Evolutionary conservation across 305 asterid species (phyloP).

Genomic region (Lippia alba): DNA sequence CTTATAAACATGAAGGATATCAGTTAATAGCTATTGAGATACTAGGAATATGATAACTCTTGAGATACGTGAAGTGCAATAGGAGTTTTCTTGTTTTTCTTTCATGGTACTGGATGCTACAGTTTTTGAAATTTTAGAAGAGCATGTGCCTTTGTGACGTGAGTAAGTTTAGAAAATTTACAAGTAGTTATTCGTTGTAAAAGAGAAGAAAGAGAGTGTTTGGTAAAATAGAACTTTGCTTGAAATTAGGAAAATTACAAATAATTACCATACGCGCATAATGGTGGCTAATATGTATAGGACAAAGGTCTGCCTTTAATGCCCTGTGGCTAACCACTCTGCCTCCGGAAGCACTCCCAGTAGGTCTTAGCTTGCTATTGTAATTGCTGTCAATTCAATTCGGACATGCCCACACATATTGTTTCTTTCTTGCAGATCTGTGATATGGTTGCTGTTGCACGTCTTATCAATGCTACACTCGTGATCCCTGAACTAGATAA

Average conservation of each 20-base stretch:
- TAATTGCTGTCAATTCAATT: slow-evolving; percentile 3
- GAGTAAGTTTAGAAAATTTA: too few relatives aligned
- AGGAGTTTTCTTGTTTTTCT: too few relatives aligned
- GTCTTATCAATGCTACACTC: slow-evolving; percentile 89
- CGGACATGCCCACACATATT: slow-evolving; percentile 25
- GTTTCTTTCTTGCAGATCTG: slow-evolving; percentile 67
- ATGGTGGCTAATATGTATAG: background rate
- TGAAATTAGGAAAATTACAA: too few relatives aligned
- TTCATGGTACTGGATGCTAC: too few relatives aligned
- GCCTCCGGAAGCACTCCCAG: slow-evolving; percentile 2
- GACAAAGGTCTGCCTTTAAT: background rate
- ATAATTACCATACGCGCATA: too few relatives aligned
- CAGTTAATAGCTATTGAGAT: slow-evolving; percentile 3
- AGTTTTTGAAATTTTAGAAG: too few relatives aligned
- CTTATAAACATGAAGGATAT: background rate
- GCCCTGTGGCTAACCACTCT: background rate
- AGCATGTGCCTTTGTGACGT: too few relatives aligned
- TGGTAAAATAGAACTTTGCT: too few relatives aligned
- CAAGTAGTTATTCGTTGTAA: too few relatives aligned
- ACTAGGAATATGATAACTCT: background rate
- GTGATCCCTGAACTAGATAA: slow-evolving; percentile 97
- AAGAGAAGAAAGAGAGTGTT: too few relatives aligned
- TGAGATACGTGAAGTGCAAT: too few relatives aligned
- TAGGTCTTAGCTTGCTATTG: slow-evolving; percentile 7
- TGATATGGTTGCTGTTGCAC: slow-evolving; percentile 99